A percentile compares a stretch with the other conserved stretches of the same genome.
phyloP scores from a whole-genome alignment of 371 early-diverging fungal genomes.

The Mucor ambiguus region DNA sequence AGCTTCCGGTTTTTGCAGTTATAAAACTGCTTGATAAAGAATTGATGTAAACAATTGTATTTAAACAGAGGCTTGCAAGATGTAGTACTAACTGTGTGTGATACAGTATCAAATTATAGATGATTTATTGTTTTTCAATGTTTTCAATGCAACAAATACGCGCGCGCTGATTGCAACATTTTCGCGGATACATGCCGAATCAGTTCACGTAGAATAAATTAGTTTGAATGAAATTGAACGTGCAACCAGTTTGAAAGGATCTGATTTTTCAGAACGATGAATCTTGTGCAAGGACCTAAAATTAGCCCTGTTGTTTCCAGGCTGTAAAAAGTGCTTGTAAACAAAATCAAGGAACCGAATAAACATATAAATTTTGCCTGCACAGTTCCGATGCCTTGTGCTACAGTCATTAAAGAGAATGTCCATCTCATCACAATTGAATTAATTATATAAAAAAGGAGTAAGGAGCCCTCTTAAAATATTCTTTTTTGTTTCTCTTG shows the following conservation, averaged over 20 bases:
- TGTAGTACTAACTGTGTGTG: neutral
- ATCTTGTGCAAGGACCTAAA: neutral
- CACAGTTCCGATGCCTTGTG: neutral
- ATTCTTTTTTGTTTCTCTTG: too few relatives aligned
- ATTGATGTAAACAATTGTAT: slow-evolving; percentile 5
- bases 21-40: slow-evolving; percentile 1
- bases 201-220: neutral
- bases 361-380: neutral
- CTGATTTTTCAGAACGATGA: neutral
- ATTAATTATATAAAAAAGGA: neutral
- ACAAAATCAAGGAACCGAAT: neutral
- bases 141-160: neutral
- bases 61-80: neutral
- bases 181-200: neutral
- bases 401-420: neutral
- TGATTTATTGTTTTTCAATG: neutral
- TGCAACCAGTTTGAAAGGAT: neutral
- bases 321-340: neutral
- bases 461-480: too few relatives aligned
- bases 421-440: neutral
- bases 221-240: neutral
- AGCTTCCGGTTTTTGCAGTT: slow-evolving; percentile 2
- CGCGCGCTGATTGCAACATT: neutral
- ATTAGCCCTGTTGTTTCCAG: neutral
- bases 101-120: neutral